Conservation (phyloP, 768 basidiomycete genomes). For the Chlorophyllum brunneum region DNA sequence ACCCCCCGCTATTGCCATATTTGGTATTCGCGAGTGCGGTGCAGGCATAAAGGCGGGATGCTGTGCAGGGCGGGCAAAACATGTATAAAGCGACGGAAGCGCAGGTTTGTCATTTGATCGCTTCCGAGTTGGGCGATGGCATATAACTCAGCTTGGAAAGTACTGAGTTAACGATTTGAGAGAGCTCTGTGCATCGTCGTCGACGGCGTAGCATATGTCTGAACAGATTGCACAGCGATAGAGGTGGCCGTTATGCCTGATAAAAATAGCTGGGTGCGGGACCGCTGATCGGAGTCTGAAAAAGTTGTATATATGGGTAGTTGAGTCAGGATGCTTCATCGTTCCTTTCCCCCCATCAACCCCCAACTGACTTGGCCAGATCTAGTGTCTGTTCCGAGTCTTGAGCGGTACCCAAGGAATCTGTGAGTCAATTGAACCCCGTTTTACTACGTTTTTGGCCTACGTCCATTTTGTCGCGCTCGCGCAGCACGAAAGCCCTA, state of each 20-base stretch:
- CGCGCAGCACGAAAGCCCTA: slow-evolving; percentile 14
- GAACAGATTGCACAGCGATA: slow-evolving; percentile 8
- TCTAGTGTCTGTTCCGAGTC: not conserved
- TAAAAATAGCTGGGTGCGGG: not conserved
- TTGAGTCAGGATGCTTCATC: slow-evolving; percentile 4
- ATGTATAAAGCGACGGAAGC: slow-evolving; percentile 7
- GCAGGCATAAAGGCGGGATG: slow-evolving; percentile 2
- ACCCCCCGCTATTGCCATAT: not conserved
- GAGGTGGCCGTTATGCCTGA: not conserved
- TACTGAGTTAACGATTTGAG: not conserved
- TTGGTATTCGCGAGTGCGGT: not conserved
- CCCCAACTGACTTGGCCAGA: not conserved
- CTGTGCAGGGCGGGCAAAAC: not conserved
- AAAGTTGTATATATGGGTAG: slow-evolving; percentile 6
- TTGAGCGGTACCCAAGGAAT: slow-evolving; percentile 11
- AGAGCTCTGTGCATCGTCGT: not conserved
- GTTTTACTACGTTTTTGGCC: slow-evolving; percentile 23
- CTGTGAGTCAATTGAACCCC: slow-evolving; percentile 31
- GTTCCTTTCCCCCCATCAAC: slow-evolving; percentile 7
- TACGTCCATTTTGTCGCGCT: slow-evolving; percentile 23
- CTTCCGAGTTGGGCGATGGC: not conserved
- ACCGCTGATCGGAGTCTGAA: slow-evolving; percentile 10
- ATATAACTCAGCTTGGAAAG: slow-evolving; percentile 12
- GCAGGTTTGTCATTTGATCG: slow-evolving; percentile 10
- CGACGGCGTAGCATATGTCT: slow-evolving; percentile 1